Evolutionary conservation across 805 yeast genomes (phyloP).

Genomic region (Wickerhamomyces chambardii): DNA sequence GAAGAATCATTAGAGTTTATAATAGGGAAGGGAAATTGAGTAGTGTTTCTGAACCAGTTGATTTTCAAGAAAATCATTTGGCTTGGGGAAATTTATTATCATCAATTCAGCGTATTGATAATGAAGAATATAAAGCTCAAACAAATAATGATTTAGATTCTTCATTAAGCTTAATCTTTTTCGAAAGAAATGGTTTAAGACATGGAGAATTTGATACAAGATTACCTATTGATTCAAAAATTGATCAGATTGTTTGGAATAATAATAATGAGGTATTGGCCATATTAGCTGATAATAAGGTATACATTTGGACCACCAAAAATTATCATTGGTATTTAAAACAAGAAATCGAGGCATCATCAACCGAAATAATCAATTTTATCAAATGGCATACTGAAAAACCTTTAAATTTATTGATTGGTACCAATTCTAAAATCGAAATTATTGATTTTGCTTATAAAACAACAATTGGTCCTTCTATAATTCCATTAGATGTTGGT

Average conservation of each 20-base stretch:
- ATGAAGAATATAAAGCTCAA: slow-evolving; percentile 40
- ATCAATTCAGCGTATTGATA: slow-evolving; percentile 55
- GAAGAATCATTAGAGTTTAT: slow-evolving; percentile 81
- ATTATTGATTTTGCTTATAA: slow-evolving; percentile 61
- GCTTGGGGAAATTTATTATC: slow-evolving; percentile 92
- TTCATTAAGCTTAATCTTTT: slow-evolving; percentile 50
- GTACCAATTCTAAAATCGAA: slow-evolving; percentile 41
- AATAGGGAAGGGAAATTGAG: slow-evolving; percentile 69
- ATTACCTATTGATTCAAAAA: slow-evolving; percentile 38
- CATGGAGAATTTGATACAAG: slow-evolving; percentile 79
- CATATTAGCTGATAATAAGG: slow-evolving; percentile 44
- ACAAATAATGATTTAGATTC: slow-evolving; percentile 12
- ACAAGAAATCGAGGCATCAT: slow-evolving; percentile 47
- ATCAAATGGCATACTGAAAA: slow-evolving; percentile 86
- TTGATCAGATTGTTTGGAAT: slow-evolving; percentile 67
- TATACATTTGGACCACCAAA: slow-evolving; percentile 87
- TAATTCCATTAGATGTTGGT: slow-evolving; percentile 66
- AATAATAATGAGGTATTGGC: slow-evolving; percentile 73
- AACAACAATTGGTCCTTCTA: slow-evolving; percentile 59
- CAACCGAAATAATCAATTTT: slow-evolving; percentile 22
- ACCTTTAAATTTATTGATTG: slow-evolving; percentile 65
- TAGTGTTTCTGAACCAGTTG: slow-evolving; percentile 84
- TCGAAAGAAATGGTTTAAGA: slow-evolving; percentile 88
- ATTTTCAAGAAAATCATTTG: slow-evolving; percentile 63
- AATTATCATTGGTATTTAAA: slow-evolving; percentile 96